Evolutionary conservation across 2,329 filamentous ascomycete species (phyloP), one percentile per base, ranked within the genome.

Genomic region (Clarireedia paspali): DNA sequence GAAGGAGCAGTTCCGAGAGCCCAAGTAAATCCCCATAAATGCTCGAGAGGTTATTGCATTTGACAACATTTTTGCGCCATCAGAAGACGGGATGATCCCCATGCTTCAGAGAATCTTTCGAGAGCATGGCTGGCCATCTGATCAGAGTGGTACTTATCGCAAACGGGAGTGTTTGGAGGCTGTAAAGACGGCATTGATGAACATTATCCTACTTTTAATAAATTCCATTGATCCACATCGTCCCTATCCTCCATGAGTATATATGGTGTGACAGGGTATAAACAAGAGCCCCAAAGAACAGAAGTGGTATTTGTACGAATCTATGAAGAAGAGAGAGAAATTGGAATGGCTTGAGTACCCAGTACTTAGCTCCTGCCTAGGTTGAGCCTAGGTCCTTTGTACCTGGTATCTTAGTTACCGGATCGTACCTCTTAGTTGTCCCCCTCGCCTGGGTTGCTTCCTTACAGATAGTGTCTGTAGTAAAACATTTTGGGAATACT

Each of bases 1-100:
- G 17, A 62, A 61, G 45, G 44, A 60, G n/a, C 50, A 56, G 46
- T 61, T 61, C 56, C 57, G 52, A 34, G 30, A 53, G 30, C 53
- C 57, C n/a, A 24, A 59, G 15, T 57, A 47, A 6, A 47, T 62
- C 7, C 60, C 59, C 9, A 56, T 53, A 5, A 61, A 39, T 47
- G 6, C 50, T 6, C 15, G 45, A 39, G 36, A 47, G n/a, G 51
- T 54, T 30, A 54, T 54, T 20, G 14, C 44, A 15, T 39, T 27
- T 40, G n/a, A 54, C 44, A 30, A 23, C 12, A 26, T 2, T 10
- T 40, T 17, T 39, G 20, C 7, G 9, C 44, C 26, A 17, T 23
- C 20, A 15, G 7, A 9, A 48, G 52, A 48, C 26, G 45, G 45
- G 0, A 54, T 54, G 34, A 20, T 30, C 14, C 23, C 44, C 9